A percentile compares a stretch with the other conserved stretches of the same genome.
Evolutionary conservation across 1,284 basidiomycete species (phyloP).

Genomic region (Mrakiaceae sp.): DNA sequence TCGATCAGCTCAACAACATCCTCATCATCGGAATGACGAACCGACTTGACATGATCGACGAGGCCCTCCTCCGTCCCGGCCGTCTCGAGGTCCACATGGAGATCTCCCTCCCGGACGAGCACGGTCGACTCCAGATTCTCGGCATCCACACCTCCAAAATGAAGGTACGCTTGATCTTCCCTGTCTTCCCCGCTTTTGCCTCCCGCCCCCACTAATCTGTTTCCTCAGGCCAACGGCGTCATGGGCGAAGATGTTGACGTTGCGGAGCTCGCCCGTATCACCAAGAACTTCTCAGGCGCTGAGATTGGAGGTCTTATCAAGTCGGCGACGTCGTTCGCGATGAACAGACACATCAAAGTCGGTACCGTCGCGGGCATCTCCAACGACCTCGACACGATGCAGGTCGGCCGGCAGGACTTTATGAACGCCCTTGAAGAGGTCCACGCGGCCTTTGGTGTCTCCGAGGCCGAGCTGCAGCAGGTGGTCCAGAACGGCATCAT

Average conservation of each 20-base stretch:
- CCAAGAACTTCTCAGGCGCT: conserved; percentile 97
- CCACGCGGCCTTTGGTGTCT: conserved; percentile 92
- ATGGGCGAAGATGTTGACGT: conserved; percentile 86
- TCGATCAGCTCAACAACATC: conserved; percentile 98
- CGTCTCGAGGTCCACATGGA: conserved; percentile 99
- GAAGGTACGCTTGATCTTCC: conserved; percentile 40
- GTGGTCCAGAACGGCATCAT: conserved; percentile 97
- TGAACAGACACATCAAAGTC: conserved; percentile 94
- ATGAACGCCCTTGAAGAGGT: conserved; percentile 88
- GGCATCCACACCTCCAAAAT: conserved; percentile 94
- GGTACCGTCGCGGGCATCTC: conserved; percentile 94
- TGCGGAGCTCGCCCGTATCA: conserved; percentile 64
- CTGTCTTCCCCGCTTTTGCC: no score
- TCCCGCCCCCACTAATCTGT: no score
- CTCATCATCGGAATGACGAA: conserved; percentile 99
- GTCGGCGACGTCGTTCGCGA: conserved; percentile 95
- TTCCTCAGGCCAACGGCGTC: conserved; percentile 50
- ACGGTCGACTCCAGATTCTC: conserved; percentile 85
- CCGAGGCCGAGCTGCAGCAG: conserved; percentile 88
- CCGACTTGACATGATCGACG: conserved; percentile 97
- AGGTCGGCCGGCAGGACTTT: conserved; percentile 82
- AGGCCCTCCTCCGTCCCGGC: conserved; percentile 90
- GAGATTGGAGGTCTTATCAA: conserved; percentile 95
- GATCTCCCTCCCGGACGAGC: conserved; percentile 90
- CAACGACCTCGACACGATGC: conserved; percentile 86